Base-by-base conservation (phyloP, 345 rosid genomes). In the Mangifera indica region DNA sequence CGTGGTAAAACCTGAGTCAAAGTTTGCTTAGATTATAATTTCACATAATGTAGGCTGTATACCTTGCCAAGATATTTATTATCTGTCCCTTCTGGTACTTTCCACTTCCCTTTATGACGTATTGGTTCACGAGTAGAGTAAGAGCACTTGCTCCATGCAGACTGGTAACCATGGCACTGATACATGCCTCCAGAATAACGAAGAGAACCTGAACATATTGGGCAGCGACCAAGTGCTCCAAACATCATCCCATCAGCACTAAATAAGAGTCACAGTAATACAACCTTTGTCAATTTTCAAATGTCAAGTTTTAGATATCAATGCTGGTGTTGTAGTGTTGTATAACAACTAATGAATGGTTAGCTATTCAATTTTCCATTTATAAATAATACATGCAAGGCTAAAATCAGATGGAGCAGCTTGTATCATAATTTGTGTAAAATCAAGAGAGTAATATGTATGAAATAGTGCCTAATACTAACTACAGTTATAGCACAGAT, bases 181-280 rank as follows among this genome's bases (percentile, higher is more conserved):
- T 91, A 92, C 72, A 79, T 48, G 81, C 93, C 93, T 74, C 99
- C 96, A 63, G 89, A 88, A 83, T 74, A 92, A 61, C 74, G 84
- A 82, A 95, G 88, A 71, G 78, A 74, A 74, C 94, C 83, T 66
- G 93, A 83, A 84, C 98, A 95, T 48, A 86, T 60, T 10, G 89
- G 89, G 83, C 98, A 92, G 57, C 52, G 73, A 60, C 80, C 86
- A 65, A 95, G 98, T 71, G 87, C 87, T 80, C 97, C 99, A 84
- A 92, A 91, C 82, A 91, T 78, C 98, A 95, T 95, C 72, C 98
- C 98, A 84, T 95, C 98, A 67, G 92, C 91, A 81, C 99, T 92
- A 64, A 52, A 80, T 60, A 83, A 56, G 64, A 79, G 67, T 51
- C 40, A 60, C 7, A 66, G 44, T 63, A 73, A 53, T 52, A 71